Evolutionary conservation across 805 yeast genomes (phyloP), one percentile per base, ranked within the genome.

Genomic region (Candida maris): DNA sequence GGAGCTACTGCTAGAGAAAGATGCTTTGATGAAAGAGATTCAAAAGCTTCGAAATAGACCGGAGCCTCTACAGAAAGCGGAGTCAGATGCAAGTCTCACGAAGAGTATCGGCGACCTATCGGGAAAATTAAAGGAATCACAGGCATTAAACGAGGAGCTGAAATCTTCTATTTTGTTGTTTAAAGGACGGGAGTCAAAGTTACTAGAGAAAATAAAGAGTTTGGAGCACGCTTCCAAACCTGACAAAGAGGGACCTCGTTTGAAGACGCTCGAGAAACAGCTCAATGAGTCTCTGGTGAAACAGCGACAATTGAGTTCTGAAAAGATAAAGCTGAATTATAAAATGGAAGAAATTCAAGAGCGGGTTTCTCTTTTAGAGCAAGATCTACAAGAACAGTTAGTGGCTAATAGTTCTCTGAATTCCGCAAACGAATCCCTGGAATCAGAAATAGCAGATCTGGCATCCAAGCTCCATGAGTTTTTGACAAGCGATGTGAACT

Each of bases 401-500:
- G 52, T 50, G 27, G 43, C 48, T 21, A 35, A 54, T 14, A 53
- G 51, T 6, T 61, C 61, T 9, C 58, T 68, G 35, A 68, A 71
- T 30, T 53, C 65, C 30, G 72, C 71, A 22, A 65, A 68, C 36
- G 63, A 65, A 19, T 71, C 65, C 27, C 40, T 77, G 3, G 56
- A 65, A 10, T 56, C 54, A 4, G 45, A 61, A 7, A 33, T 37
- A 10, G 20, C 17, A 10, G 41, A 30, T 3, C 18, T 34, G 2
- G 37, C 37, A 4, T 30, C 34, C n/a, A 37, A 41, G 13, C 36
- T 37, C 19, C 42, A 39, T 12, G 39, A 45, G n/a, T n/a, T 46
- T 13, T 30, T 54, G 10, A 41, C 48, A 3, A 41, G 39, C 15
- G 77, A 74, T 38, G 52, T 74, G 3, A 57, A 64, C 4, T 73